Evolutionary conservation across 2,329 filamentous ascomycete genomes (phyloP).

Genomic region (Colletotrichum plurivorum): DNA sequence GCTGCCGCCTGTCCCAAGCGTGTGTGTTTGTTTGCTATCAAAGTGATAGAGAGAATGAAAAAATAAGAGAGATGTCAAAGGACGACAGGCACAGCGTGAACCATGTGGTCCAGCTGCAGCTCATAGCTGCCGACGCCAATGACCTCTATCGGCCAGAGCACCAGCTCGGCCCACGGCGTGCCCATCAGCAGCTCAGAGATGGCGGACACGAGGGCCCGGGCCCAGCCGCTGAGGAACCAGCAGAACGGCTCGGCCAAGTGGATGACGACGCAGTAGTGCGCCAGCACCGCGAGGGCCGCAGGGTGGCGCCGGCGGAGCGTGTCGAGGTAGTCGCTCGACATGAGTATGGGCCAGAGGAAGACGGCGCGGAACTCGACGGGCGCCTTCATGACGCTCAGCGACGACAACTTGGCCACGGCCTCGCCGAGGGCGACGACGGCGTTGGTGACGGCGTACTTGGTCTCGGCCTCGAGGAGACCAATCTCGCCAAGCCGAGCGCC

Average conservation of each 20-base stretch:
- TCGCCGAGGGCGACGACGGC: slow-evolving; percentile 33
- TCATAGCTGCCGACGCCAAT: slow-evolving; percentile 26
- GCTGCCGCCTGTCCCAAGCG: neutral
- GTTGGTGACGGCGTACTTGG: slow-evolving; percentile 31
- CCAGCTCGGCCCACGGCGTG: slow-evolving; percentile 27
- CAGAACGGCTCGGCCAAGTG: slow-evolving; percentile 41
- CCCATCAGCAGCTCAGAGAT: slow-evolving; percentile 29
- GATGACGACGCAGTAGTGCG: slow-evolving; percentile 45
- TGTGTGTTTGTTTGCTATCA: neutral
- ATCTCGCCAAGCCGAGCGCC: neutral
- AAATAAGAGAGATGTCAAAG: slow-evolving; percentile 1
- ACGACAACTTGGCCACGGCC: slow-evolving; percentile 29
- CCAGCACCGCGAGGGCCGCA: slow-evolving; percentile 41
- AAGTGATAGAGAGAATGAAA: neutral
- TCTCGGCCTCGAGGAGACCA: slow-evolving; percentile 17
- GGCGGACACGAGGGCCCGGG: slow-evolving; percentile 15
- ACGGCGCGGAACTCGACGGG: slow-evolving; percentile 43
- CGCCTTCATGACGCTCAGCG: slow-evolving; percentile 34
- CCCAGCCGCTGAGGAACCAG: slow-evolving; percentile 42
- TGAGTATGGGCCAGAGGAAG: slow-evolving; percentile 44
- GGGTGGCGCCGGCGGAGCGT: slow-evolving; percentile 42
- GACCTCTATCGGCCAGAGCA: slow-evolving; percentile 29
- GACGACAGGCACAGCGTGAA: slow-evolving; percentile 19
- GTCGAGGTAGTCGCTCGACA: slow-evolving; percentile 43
- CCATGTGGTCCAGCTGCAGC: slow-evolving; percentile 17